Conservation (phyloP, 208 protist species). For the Leishmania major region DNA sequence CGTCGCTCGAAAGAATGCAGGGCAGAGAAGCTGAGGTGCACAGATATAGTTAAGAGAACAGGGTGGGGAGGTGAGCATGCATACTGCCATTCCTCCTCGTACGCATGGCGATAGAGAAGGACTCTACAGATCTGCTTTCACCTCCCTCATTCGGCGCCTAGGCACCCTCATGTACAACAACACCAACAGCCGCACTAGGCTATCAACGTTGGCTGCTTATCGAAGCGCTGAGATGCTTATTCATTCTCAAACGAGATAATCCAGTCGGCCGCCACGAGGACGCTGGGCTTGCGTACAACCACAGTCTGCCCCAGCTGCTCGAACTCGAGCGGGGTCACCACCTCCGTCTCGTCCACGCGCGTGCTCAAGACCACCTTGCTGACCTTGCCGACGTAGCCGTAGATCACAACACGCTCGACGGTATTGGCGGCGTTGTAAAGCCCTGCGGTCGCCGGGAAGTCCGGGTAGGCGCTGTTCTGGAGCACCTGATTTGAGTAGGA, state of each 20-base stretch:
- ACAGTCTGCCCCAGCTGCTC: conserved; percentile 55
- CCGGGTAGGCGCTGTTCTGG: conserved; percentile 18
- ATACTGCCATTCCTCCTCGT: background rate
- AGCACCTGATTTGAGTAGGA: conserved; percentile 52
- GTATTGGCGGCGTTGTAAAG: conserved; percentile 30
- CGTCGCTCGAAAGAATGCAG: background rate
- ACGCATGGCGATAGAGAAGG: background rate
- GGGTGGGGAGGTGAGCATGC: no score
- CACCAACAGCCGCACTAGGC: background rate
- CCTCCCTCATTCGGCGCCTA: background rate
- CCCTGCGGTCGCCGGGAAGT: background rate
- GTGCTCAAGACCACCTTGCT: conserved; percentile 10
- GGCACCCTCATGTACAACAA: background rate
- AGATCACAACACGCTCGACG: conserved; percentile 76
- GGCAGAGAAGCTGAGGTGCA: background rate
- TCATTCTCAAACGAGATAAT: conserved; percentile 54
- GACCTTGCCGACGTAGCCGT: conserved; percentile 50
- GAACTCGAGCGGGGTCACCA: conserved; percentile 47
- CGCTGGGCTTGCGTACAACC: conserved; percentile 61
- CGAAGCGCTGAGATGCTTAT: background rate
- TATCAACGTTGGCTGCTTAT: background rate
- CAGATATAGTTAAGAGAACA: background rate
- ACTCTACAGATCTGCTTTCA: background rate
- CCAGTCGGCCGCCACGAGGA: conserved; percentile 63
- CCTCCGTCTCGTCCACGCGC: conserved; percentile 1